phyloP scores from a whole-genome alignment of 257 asterid species.

The Hygrophila difformis region DNA sequence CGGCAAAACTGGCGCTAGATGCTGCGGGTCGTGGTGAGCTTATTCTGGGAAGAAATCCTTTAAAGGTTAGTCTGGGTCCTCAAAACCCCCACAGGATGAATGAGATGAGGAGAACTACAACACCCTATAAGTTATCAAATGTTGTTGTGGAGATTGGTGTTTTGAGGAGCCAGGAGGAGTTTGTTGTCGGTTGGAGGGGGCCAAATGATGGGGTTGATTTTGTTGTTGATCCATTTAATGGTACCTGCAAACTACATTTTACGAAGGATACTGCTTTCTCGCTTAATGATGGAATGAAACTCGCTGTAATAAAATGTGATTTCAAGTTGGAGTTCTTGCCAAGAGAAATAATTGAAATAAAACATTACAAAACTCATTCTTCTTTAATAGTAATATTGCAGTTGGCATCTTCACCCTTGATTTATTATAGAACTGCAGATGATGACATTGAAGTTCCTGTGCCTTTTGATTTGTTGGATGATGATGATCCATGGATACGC shows the following conservation, averaged over 20 bases:
- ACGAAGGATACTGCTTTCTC: constrained; percentile 63
- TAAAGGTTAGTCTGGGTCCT: constrained; percentile 73
- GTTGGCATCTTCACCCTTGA: constrained; percentile 66
- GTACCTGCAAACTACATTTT: constrained; percentile 57
- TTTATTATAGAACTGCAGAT: constrained; percentile 79
- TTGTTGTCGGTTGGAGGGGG: constrained; percentile 74
- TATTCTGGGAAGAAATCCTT: constrained; percentile 21
- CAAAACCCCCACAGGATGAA: constrained; percentile 54
- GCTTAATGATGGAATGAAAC: constrained; percentile 26
- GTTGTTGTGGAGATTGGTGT: constrained; percentile 52
- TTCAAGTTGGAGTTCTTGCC: constrained; percentile 61
- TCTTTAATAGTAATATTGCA: constrained; percentile 40
- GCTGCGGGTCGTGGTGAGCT: constrained; percentile 56
- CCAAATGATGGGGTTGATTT: constrained; percentile 49
- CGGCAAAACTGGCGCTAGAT: constrained; percentile 43
- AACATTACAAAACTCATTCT: constrained; percentile 21
- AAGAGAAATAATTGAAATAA: constrained; percentile 62
- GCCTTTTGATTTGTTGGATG: constrained; percentile 74
- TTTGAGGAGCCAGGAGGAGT: constrained; percentile 48
- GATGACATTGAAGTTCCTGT: constrained; percentile 71
- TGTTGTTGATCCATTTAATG: constrained; percentile 70
- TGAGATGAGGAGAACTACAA: constrained; percentile 55
- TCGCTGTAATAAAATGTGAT: constrained; percentile 53
- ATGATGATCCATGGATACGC: constrained; percentile 97
- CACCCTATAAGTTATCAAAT: constrained; percentile 46